Conservation (phyloP, 2,329 filamentous ascomycete genomes). For the Penicillium capsulatum region DNA sequence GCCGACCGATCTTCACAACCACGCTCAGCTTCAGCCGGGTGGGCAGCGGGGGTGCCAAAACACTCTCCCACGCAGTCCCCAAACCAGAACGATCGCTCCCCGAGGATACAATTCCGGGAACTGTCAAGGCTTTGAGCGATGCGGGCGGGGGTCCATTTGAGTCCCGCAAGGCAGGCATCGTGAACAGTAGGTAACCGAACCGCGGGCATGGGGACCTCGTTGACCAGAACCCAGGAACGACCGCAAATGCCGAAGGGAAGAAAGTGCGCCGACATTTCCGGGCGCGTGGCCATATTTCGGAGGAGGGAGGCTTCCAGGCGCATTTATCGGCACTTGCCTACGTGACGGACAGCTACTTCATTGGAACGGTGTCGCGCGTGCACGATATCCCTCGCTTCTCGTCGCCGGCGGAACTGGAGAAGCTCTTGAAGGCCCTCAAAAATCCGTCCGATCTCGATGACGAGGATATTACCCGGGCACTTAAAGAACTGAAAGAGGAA, state of each 20-base stretch:
- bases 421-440: conserved; percentile 38
- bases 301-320: conserved; percentile 68
- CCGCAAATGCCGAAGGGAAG: conserved; percentile 58
- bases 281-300: conserved; percentile 63
- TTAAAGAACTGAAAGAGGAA: conserved; percentile 42
- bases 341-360: conserved; percentile 89
- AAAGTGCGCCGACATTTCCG: conserved; percentile 56
- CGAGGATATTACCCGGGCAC: conserved; percentile 36
- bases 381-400: conserved; percentile 76
- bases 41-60: conserved; percentile 48
- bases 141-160: conserved; percentile 53
- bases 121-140: conserved; percentile 25
- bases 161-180: conserved; percentile 53
- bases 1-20: conserved; percentile 88
- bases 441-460: conserved; percentile 44
- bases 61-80: conserved; percentile 61
- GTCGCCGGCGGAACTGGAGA: conserved; percentile 44
- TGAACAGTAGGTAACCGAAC: conserved; percentile 45
- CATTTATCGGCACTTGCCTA: conserved; percentile 88
- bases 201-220: neutral
- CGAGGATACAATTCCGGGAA: conserved; percentile 26
- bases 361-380: conserved; percentile 77
- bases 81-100: conserved; percentile 54
- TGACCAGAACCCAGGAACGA: conserved; percentile 36
- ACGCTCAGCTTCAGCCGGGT: conserved; percentile 83